Evolutionary conservation across 768 basidiomycete species (phyloP).

Genomic region (Tulasnella sp.): DNA sequence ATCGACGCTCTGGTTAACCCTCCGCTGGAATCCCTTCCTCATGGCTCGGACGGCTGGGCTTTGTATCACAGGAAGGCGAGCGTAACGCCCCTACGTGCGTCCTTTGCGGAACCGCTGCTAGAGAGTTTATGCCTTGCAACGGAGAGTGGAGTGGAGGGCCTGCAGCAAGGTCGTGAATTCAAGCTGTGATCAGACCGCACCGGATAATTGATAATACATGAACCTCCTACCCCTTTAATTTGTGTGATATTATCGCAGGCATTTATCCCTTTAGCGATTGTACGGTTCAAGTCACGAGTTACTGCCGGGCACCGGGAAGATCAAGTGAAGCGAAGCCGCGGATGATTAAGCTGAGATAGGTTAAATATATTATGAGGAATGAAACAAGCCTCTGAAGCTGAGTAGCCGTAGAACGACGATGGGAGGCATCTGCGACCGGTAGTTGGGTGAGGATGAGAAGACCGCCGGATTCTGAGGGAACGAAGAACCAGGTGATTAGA

Average conservation of each 20-base stretch:
- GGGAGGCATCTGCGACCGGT: neutral
- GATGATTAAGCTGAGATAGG: neutral
- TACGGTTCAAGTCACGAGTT: neutral
- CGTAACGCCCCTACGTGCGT: slow-evolving; percentile 68
- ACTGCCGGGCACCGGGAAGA: neutral
- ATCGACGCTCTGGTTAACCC: slow-evolving; percentile 60
- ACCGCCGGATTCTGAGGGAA: neutral
- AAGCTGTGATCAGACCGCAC: neutral
- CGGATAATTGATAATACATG: neutral
- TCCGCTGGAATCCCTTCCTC: slow-evolving; percentile 48
- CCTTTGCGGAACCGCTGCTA: slow-evolving; percentile 57
- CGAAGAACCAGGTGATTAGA: neutral
- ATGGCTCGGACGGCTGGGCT: slow-evolving; percentile 79
- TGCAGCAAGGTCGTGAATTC: neutral
- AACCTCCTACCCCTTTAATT: neutral
- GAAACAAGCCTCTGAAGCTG: neutral
- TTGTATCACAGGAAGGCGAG: slow-evolving; percentile 60
- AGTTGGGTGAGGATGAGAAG: neutral
- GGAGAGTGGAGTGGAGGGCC: neutral
- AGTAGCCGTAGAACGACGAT: neutral
- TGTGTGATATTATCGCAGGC: neutral
- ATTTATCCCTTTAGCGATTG: neutral
- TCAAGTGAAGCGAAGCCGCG: neutral
- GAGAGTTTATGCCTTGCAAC: slow-evolving; percentile 8
- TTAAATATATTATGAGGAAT: neutral